A percentile compares a stretch with the other conserved stretches of the same genome.
These are phyloP conservation scores for Ustilago esculenta DNA, from an alignment of 1,284 basidiomycete genomes.

Conservation along the genomic window DNA sequence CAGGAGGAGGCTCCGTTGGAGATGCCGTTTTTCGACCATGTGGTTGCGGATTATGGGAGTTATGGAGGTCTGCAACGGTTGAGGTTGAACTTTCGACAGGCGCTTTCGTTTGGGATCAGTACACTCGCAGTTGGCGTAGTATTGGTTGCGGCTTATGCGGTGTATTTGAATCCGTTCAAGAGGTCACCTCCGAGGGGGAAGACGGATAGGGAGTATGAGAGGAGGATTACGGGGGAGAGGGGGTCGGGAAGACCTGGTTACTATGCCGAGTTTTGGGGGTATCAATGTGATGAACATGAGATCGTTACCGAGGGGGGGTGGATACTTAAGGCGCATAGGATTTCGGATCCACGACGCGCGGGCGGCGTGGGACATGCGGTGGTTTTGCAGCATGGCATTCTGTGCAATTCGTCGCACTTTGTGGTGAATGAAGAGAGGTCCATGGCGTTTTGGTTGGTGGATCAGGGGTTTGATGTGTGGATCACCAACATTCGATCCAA, in stretches of 20 bases:
- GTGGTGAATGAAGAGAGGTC: slow-evolving; percentile 63
- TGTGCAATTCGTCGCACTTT: slow-evolving; percentile 65
- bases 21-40: slow-evolving; percentile 65
- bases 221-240: slow-evolving; percentile 65
- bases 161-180: slow-evolving; percentile 63
- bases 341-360: slow-evolving; percentile 63
- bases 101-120: slow-evolving; percentile 53
- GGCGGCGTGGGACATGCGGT: slow-evolving; percentile 63
- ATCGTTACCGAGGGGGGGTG: slow-evolving; percentile 64
- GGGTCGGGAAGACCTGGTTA: slow-evolving; percentile 60
- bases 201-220: slow-evolving; percentile 64
- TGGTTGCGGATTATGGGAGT: slow-evolving; percentile 60
- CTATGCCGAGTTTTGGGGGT: slow-evolving; percentile 67
- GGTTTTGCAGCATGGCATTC: slow-evolving; percentile 65
- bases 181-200: slow-evolving; percentile 53
- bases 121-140: slow-evolving; percentile 45
- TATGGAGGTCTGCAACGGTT: slow-evolving; percentile 50
- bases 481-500: slow-evolving; percentile 66
- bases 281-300: slow-evolving; percentile 66
- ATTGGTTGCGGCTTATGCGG: slow-evolving; percentile 49
- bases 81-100: slow-evolving; percentile 57
- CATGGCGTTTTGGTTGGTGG: slow-evolving; percentile 66
- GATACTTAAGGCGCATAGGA: slow-evolving; percentile 66
- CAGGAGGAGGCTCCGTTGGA: slow-evolving; percentile 51
- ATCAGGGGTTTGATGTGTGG: slow-evolving; percentile 67